Evolutionary conservation across 495 filamentous ascomycete species (phyloP).

Genomic region (Aspergillus affinis): DNA sequence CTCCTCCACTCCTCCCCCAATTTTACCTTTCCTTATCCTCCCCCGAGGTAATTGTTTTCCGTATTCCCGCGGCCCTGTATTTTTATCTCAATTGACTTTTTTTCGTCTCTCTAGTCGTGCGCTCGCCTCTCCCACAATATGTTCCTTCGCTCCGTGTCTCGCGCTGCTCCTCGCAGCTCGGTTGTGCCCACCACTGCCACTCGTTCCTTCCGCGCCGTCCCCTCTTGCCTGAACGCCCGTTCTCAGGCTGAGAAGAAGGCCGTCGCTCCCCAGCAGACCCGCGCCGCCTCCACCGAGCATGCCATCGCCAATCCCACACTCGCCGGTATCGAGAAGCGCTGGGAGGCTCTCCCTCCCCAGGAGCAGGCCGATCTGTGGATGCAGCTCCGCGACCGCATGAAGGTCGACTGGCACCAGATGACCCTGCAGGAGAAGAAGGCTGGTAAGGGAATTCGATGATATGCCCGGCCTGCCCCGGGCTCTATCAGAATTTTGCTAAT

Average conservation of each 20-base stretch:
- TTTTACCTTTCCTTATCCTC: constrained; percentile 14
- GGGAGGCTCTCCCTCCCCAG: constrained; percentile 94
- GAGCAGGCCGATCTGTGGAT: constrained; percentile 99
- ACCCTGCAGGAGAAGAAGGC: constrained; percentile 98
- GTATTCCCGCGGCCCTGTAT: constrained; percentile 18
- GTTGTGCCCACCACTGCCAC: constrained; percentile 36
- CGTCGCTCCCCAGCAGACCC: constrained; percentile 52
- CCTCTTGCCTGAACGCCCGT: constrained; percentile 38
- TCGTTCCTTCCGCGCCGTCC: constrained; percentile 34
- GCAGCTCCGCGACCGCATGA: constrained; percentile 95
- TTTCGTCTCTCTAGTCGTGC: constrained; percentile 28
- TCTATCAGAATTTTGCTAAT: constrained; percentile 26
- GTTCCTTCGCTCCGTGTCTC: constrained; percentile 48
- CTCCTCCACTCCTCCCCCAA: constrained; percentile 30
- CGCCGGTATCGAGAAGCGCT: constrained; percentile 98
- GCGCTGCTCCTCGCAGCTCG: constrained; percentile 48
- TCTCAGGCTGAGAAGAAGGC: constrained; percentile 30
- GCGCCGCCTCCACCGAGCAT: constrained; percentile 70
- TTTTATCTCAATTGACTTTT: constrained; percentile 30
- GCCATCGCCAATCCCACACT: constrained; percentile 97
- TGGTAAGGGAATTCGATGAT: constrained; percentile 49
- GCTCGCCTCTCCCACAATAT: constrained; percentile 43
- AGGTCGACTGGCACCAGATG: constrained; percentile 92
- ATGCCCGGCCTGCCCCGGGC: neutral
- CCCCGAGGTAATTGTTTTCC: constrained; percentile 26